Percentiles rank a stretch among this genome's conserved stretches.
phyloP scores from a whole-genome alignment of 2,329 filamentous ascomycete genomes.

The Torrubiellomyces zombiae region DNA sequence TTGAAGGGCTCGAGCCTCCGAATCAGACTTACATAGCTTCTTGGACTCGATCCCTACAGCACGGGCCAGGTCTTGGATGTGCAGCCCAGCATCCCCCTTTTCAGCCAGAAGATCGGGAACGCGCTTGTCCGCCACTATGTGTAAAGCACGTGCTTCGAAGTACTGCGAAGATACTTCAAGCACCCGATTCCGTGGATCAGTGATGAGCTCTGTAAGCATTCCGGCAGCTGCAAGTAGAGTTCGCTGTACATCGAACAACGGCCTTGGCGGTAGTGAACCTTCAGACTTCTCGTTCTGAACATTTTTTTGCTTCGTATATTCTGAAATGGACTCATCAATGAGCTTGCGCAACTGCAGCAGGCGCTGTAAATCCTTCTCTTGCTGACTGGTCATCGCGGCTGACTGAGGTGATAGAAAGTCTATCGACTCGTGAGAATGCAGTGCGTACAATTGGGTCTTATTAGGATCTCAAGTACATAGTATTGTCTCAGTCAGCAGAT shows the following conservation, averaged over 20 bases:
- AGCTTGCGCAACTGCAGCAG: conserved; percentile 7
- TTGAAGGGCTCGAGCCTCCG: no score
- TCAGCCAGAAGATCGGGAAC: conserved; percentile 17
- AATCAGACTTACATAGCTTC: conserved; percentile 14
- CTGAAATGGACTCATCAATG: conserved; percentile 6
- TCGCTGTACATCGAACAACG: conserved; percentile 18
- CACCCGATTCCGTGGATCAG: conserved; percentile 14
- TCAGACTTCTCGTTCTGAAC: no score
- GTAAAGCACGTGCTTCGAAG: conserved; percentile 16
- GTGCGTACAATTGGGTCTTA: no score
- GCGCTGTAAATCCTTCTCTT: no score
- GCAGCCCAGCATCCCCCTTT: conserved; percentile 6
- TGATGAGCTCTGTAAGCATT: conserved; percentile 16
- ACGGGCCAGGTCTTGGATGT: conserved; percentile 10
- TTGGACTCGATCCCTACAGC: conserved; percentile 12
- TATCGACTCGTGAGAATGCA: no score
- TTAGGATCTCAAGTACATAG: no score
- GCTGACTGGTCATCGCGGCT: no score
- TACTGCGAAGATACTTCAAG: conserved; percentile 17
- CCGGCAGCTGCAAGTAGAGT: conserved; percentile 15
- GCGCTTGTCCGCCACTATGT: conserved; percentile 15
- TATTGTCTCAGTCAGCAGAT: no score
- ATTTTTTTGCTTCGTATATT: no score
- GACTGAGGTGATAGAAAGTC: no score
- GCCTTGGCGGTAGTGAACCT: no score